Evolutionary conservation across 306 rosid genomes (phyloP), one percentile per base, ranked within the genome.

Genomic region (Castanospermum australe): DNA sequence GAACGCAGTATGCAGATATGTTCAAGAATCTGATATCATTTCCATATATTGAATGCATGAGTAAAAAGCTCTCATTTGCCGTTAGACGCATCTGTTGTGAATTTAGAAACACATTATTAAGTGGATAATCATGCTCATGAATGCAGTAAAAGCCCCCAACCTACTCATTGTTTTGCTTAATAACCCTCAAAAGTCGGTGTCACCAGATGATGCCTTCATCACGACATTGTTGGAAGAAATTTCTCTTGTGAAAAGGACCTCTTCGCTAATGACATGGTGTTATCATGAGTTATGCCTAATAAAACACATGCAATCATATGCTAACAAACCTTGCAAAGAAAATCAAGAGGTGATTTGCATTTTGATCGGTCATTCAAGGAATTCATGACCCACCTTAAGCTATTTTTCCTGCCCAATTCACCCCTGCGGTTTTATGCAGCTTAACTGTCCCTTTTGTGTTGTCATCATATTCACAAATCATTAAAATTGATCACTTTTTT

Each of bases 121-220:
- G 76, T 67, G 21, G 56, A 60, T 77, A 80, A 73, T 61, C 85
- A 73, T 64, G 73, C 41, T 80, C 77, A 47, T 76, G 54, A 83
- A 66, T 76, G 48, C 72, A 45, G 68, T 36, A 80, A 73, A 71
- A 72, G 67, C 75, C 59, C 39, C 5, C 62, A 83, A 80, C 83
- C 81, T 52, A 42, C 80, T 64, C 76, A 61, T 52, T 48, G 20
- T 79, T 71, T 41, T 33, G 78, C 42, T 80, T 71, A 10, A 59
- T 76, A 74, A 57, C 59, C 84, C 57, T 71, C 76, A 64, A 82
- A 81, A 85, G 83, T 80, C 78, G 81, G 75, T 80, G 77, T 84
- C 88, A 66, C 71, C 72, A 39, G 54, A 80, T 73, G 77, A 67
- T 12, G 78, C 36, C 41, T 69, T 80, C 64, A 84, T 86, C 25